Conservation (phyloP, 192 early-diverging fungal species). For the Backusella parvicylindrica region DNA sequence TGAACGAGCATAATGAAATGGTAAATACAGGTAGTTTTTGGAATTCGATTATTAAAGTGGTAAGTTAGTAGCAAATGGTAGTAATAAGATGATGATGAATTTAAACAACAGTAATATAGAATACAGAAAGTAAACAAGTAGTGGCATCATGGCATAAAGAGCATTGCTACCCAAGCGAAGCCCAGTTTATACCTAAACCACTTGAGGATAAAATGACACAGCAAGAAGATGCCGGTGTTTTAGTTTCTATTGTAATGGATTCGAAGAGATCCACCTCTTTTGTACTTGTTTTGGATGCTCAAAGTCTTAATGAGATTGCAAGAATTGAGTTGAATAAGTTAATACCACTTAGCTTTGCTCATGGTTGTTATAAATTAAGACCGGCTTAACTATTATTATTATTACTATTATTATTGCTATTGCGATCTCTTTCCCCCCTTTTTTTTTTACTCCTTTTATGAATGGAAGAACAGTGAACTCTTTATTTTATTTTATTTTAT, state of each 20-base stretch:
- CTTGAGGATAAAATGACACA: constrained; percentile 30
- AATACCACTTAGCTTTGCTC: constrained; percentile 72
- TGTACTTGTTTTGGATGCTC: constrained; percentile 73
- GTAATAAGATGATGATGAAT: not conserved
- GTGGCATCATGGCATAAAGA: constrained; percentile 47
- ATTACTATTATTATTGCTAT: no score
- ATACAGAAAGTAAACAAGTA: constrained; percentile 32
- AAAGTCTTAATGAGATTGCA: constrained; percentile 58
- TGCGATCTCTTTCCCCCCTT: not conserved
- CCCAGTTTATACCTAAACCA: constrained; percentile 67
- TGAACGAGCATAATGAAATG: constrained; percentile 5
- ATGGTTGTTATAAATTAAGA: constrained; percentile 42
- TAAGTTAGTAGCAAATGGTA: constrained; percentile 25
- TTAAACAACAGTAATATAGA: constrained; percentile 17
- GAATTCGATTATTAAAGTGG: constrained; percentile 43
- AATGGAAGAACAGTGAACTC: not conserved
- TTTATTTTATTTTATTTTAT: not conserved
- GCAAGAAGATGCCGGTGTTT: constrained; percentile 70
- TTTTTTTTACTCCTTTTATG: not conserved
- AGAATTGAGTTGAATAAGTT: constrained; percentile 62
- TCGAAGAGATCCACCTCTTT: constrained; percentile 61
- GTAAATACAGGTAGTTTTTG: constrained; percentile 26
- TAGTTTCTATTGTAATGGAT: constrained; percentile 74
- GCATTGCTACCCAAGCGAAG: constrained; percentile 76
- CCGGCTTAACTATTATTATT: not conserved